Percentiles rank a stretch among this genome's conserved stretches.
Conservation (phyloP, 2,329 filamentous ascomycete species). For the Aspergillus sp. region DNA sequence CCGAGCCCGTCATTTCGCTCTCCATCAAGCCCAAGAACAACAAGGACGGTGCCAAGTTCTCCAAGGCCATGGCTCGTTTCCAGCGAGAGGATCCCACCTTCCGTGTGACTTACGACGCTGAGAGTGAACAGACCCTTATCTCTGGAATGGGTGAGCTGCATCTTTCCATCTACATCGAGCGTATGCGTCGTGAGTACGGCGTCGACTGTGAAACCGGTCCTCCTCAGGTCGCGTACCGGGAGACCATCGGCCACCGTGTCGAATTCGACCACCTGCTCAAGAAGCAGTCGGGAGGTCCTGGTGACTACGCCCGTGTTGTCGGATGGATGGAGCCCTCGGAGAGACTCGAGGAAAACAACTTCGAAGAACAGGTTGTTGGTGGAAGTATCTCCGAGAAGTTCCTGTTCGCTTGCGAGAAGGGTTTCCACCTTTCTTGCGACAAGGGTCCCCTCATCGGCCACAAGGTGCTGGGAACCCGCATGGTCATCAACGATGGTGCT, state of each 20-base stretch:
- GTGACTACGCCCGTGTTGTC: conserved; percentile 89
- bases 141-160: conserved; percentile 98
- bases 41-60: conserved; percentile 91
- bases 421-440: conserved; percentile 77
- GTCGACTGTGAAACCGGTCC: conserved; percentile 95
- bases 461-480: conserved; percentile 81
- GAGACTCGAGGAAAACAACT: conserved; percentile 70
- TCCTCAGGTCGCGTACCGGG: conserved; percentile 94
- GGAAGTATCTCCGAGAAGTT: conserved; percentile 95
- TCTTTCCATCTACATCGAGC: conserved; percentile 95
- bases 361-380: conserved; percentile 83
- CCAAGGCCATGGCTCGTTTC: conserved; percentile 98
- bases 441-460: conserved; percentile 92
- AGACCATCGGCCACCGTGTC: conserved; percentile 78
- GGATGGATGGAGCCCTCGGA: conserved; percentile 88
- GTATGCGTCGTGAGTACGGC: conserved; percentile 93
- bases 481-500: conserved; percentile 94
- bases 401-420: conserved; percentile 90
- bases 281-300: conserved; percentile 92
- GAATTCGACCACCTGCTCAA: conserved; percentile 92
- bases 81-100: conserved; percentile 98
- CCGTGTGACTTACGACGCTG: conserved; percentile 85
- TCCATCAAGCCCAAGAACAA: conserved; percentile 95
- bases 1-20: conserved; percentile 95
- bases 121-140: conserved; percentile 96